These are phyloP conservation scores for Phytophthora capsici DNA, from an alignment of 352 stramenopile species.

Conservation along the genomic window DNA sequence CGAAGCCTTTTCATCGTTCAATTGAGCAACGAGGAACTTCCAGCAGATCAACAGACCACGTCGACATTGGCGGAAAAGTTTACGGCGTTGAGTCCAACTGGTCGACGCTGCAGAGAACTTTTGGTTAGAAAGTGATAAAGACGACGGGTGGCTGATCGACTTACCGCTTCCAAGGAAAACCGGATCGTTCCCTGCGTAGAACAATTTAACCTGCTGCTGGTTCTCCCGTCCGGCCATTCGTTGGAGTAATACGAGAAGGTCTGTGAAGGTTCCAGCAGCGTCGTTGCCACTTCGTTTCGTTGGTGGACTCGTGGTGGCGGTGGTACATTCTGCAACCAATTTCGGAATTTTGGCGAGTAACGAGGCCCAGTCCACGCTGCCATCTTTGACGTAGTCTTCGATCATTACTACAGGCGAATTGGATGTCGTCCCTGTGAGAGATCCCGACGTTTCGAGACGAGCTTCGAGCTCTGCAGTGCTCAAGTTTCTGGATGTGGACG, in stretches of 20 bases:
- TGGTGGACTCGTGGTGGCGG: conserved; percentile 1
- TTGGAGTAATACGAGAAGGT: conserved; percentile 51
- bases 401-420: conserved; percentile 6
- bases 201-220: conserved; percentile 59
- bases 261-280: conserved; percentile 25
- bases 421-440: conserved; percentile 20
- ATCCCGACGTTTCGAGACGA: conserved; percentile 39
- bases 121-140: neutral
- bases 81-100: conserved; percentile 31
- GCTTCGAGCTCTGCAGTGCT: conserved; percentile 35
- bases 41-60: conserved; percentile 68
- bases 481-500: conserved; percentile 34
- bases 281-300: conserved; percentile 13
- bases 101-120: conserved; percentile 9
- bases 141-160: neutral
- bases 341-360: conserved; percentile 51
- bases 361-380: conserved; percentile 41
- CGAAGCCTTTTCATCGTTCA: conserved; percentile 52
- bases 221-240: conserved; percentile 69
- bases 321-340: conserved; percentile 50
- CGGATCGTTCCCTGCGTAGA: conserved; percentile 49
- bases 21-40: conserved; percentile 68
- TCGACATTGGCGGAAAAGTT: conserved; percentile 65
- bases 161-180: conserved; percentile 11
- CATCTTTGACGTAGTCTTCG: conserved; percentile 22